A percentile compares a stretch with the other conserved stretches of the same genome.
Conservation (phyloP, 805 yeast species). For the Clavispora vitiphila region DNA sequence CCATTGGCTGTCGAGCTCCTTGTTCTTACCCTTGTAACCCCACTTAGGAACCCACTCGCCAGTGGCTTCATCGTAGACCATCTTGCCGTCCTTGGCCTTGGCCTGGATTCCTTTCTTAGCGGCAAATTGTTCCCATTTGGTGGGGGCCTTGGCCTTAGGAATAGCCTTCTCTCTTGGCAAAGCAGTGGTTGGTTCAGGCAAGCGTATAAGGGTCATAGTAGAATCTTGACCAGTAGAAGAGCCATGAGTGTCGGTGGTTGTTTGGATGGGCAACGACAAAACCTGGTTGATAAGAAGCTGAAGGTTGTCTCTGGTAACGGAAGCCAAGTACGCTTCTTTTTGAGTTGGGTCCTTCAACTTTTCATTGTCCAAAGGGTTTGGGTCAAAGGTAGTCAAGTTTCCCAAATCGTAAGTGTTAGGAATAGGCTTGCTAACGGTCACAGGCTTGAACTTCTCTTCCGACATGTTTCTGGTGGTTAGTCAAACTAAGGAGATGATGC, state of each 20-base stretch:
- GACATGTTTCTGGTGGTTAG: constrained; percentile 12
- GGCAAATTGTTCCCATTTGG: constrained; percentile 97
- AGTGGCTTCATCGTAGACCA: constrained; percentile 81
- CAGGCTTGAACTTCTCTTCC: constrained; percentile 48
- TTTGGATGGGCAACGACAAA: constrained; percentile 80
- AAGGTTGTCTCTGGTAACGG: constrained; percentile 82
- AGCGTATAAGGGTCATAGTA: constrained; percentile 72
- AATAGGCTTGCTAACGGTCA: constrained; percentile 84
- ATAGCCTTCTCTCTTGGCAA: constrained; percentile 94
- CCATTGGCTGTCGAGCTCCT: constrained; percentile 87
- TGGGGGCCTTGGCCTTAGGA: constrained; percentile 87
- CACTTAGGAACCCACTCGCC: constrained; percentile 98
- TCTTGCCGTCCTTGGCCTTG: constrained; percentile 84
- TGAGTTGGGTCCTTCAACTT: constrained; percentile 49
- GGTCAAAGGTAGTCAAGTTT: constrained; percentile 82
- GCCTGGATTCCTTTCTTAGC: constrained; percentile 90
- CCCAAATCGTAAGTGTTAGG: constrained; percentile 90
- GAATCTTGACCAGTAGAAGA: constrained; percentile 60
- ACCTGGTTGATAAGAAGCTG: constrained; percentile 89
- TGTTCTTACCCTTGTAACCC: constrained; percentile 95
- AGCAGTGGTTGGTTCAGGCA: constrained; percentile 78
- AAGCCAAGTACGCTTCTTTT: constrained; percentile 59
- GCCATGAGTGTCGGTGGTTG: constrained; percentile 70
- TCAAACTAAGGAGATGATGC: constrained; percentile 3
- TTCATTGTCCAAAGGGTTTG: constrained; percentile 72